Percentiles rank a stretch among this genome's conserved stretches.
phyloP scores from a whole-genome alignment of 2,329 filamentous ascomycete species.

The Neocatenulostroma microsporum region DNA sequence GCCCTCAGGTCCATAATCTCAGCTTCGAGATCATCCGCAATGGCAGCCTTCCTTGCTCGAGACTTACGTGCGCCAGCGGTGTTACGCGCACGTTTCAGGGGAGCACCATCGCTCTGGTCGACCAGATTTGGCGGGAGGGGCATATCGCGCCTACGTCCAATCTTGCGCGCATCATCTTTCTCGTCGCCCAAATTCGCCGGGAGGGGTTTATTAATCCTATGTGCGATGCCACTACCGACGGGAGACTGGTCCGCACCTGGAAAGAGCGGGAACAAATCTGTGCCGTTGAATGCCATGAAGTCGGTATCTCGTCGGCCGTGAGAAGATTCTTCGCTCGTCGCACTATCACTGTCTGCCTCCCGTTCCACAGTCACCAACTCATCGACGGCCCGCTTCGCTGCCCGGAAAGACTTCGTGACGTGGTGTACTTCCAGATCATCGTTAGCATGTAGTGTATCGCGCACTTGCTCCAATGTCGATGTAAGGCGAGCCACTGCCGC shows the following conservation, averaged over 20 bases:
- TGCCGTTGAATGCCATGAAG: too few species aligned
- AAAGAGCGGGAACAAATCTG: too few species aligned
- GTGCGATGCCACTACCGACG: too few species aligned
- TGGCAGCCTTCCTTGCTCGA: slow-evolving; percentile 73
- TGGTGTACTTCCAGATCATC: not conserved
- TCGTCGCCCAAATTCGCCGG: too few species aligned
- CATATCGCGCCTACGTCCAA: slow-evolving; percentile 75
- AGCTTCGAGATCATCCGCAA: slow-evolving; percentile 65
- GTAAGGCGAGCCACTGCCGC: too few species aligned
- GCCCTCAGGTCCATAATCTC: slow-evolving; percentile 50
- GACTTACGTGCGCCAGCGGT: slow-evolving; percentile 91
- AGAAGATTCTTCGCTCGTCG: too few species aligned
- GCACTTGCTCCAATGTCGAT: too few species aligned
- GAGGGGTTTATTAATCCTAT: too few species aligned
- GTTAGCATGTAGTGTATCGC: not conserved
- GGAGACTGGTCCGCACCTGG: too few species aligned
- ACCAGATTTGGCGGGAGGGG: slow-evolving; percentile 70
- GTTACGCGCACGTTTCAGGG: slow-evolving; percentile 88
- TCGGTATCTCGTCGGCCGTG: too few species aligned
- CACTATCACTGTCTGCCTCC: not conserved
- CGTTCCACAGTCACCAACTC: not conserved
- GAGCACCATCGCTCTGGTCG: slow-evolving; percentile 65
- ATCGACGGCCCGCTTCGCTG: not conserved
- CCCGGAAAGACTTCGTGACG: not conserved
- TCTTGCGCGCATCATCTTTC: too few species aligned